Evolutionary conservation across 2,329 filamentous ascomycete species (phyloP), one percentile per base, ranked within the genome.

Genomic region (Colletotrichum echinochloae): DNA sequence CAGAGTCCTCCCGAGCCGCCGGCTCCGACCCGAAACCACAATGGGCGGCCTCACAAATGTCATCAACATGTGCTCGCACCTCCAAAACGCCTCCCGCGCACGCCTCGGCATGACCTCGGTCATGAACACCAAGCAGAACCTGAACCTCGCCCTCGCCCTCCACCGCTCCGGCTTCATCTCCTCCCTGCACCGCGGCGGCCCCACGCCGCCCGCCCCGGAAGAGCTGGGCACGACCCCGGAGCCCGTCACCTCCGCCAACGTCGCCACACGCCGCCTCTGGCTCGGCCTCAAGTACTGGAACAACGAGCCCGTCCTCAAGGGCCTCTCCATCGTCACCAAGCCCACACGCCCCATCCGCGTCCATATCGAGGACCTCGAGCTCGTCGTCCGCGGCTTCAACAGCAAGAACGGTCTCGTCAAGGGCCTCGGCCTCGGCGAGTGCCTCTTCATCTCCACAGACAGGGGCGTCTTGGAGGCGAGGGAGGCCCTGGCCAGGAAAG

Each of bases 211-310:
- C 0, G 80, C 84, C 26, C 81, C 83, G 2, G 82, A 85, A 26
- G 76, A 82, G 28, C 80, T 88, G 74, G 74, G 81, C 49, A 80
- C 84, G 14, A 80, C 87, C 33, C 84, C 89, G 16, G 87, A 88
- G 72, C 84, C 84, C 18, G 85, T 93, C 67, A 94, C 91, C 57
- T 84, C 85, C 72, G 85, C 84, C 76, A 97, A 97, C 81, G 89
- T 94, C 46, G 88, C 94, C 5, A 87, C 85, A 48, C 87, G 93
- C 78, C 87, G 95, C 71, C 83, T 98, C 74, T 98, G 95, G 95
- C 82, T 98, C 16, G 94, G 94, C 1, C 84, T 97, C 77, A 97
- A 97, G 84, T 97, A 97, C 87, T 93, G 89, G 89, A 90, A 94
- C 75, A 92, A 92, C 78, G 86, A 91, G 80, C 94, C 95, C 7